These are phyloP conservation scores for Prunus mume DNA, from an alignment of 306 rosid genomes.

Conservation along the genomic window DNA sequence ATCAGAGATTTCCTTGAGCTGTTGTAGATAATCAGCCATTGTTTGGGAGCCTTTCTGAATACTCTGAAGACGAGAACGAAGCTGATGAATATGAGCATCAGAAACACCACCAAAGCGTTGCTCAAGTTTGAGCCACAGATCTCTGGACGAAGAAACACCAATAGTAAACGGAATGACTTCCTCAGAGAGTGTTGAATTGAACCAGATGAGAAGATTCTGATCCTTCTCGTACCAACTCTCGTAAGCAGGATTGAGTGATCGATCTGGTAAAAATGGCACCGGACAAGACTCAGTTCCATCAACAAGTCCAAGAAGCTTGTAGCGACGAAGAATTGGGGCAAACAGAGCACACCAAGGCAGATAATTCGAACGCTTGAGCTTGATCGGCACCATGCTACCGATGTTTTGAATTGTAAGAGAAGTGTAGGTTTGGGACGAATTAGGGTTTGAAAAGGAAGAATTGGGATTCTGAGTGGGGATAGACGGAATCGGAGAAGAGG, in stretches of 20 bases:
- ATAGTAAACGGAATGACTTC: neutral
- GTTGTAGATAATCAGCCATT: neutral
- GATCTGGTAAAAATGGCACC: too few species aligned
- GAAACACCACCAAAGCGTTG: neutral
- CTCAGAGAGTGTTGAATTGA: neutral
- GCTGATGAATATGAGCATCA: neutral
- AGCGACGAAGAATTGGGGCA: too few species aligned
- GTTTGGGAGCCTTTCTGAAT: neutral
- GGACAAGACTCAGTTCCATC: too few species aligned
- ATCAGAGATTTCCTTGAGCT: neutral
- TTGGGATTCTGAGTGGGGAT: neutral
- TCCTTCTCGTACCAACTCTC: neutral
- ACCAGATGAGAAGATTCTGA: neutral
- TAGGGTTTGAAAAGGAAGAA: neutral
- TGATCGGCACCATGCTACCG: neutral
- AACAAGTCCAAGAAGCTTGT: too few species aligned
- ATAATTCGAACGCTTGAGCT: neutral
- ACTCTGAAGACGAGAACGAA: neutral
- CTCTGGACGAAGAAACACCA: neutral
- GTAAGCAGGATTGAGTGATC: too few species aligned
- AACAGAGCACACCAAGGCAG: neutral
- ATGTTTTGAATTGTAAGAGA: neutral
- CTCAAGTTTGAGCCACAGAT: neutral
- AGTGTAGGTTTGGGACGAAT: neutral
- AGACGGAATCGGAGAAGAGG: too few species aligned